Base-by-base conservation (phyloP, 805 yeast species). In the Kodamaea fukazawae region DNA sequence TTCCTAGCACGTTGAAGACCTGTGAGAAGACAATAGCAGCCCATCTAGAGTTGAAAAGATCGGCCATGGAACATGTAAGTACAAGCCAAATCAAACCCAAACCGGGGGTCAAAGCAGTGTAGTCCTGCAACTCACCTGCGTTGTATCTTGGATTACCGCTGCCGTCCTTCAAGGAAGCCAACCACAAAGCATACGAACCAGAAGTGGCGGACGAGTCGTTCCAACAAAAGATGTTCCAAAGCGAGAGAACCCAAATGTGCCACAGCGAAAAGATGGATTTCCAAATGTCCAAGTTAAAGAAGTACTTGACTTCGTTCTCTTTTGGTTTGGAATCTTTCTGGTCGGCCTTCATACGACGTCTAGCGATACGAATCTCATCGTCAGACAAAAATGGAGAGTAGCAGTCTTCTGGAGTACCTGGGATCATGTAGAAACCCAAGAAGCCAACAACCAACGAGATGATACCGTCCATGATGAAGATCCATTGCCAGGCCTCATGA, bases 401-500 rank as follows among this genome's bases (percentile, higher is more conserved):
- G 45, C 67, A 64, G 34, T 58, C 60, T 36, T 69, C 60, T 4
- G 88, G 87, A 13, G 85, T 81, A 35, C 87, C 88, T 7, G 88
- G 89, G 45, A 80, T 60, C 50, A 68, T 48, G 51, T 73, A 76
- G 42, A 71, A 66, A 0, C 84, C 85, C 36, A 76, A 43, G 6
- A 82, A 8, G 4, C 82, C 84, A 27, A 83, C 74, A 2, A 70
- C 77, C 18, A 81, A 51, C 4, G 83, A 76, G 35, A 83, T 71
- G 34, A 76, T 51, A 9, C 81, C 82, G 54, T 81, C 86, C 45
- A 83, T 70, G 34, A 83, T 76, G 51, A 79, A 83, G 54, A 79
- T 76, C 88, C 88, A 83, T 64, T 81, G 70, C 88, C 88, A 83
- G 9, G 86, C 79, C 7, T 70, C 69, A 9, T 76, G 60, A 0